Conservation (phyloP, 2,329 filamentous ascomycete species). For the Fusarium citri region DNA sequence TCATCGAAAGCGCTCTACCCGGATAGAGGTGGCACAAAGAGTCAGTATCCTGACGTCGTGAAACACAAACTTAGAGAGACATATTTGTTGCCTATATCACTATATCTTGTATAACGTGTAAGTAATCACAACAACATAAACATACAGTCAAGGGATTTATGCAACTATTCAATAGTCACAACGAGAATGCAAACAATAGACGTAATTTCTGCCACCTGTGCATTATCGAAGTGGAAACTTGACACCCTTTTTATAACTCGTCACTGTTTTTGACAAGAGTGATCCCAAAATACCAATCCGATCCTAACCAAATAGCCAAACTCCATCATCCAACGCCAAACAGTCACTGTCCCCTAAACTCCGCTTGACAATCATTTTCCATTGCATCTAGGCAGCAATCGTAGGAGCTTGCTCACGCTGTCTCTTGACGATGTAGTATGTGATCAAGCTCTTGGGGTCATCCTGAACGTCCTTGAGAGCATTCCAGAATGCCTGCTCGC, state of each 20-base stretch:
- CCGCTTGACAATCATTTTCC: background rate
- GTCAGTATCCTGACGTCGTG: background rate
- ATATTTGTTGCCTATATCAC: background rate
- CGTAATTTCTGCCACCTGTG: constrained; percentile 14
- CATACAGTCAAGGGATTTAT: constrained; percentile 19
- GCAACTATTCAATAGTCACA: constrained; percentile 37
- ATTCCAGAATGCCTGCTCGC: constrained; percentile 74
- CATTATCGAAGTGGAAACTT: constrained; percentile 19
- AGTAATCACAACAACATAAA: constrained; percentile 40
- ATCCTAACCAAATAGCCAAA: constrained; percentile 27
- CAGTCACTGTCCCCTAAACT: constrained; percentile 8
- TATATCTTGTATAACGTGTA: constrained; percentile 3
- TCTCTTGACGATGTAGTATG: constrained; percentile 82
- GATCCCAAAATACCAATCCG: constrained; percentile 4
- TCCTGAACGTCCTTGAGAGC: constrained; percentile 73
- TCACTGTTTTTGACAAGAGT: constrained; percentile 14
- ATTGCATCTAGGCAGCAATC: constrained; percentile 11
- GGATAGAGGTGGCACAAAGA: background rate
- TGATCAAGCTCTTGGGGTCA: constrained; percentile 80
- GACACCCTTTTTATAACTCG: constrained; percentile 10
- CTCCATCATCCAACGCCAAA: constrained; percentile 41
- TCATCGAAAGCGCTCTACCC: too few species aligned
- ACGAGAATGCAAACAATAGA: constrained; percentile 25
- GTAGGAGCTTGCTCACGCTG: constrained; percentile 63
- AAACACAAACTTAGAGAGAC: background rate